Conservation (phyloP, 805 yeast genomes). For the Wickerhamomyces rabaulensis region DNA sequence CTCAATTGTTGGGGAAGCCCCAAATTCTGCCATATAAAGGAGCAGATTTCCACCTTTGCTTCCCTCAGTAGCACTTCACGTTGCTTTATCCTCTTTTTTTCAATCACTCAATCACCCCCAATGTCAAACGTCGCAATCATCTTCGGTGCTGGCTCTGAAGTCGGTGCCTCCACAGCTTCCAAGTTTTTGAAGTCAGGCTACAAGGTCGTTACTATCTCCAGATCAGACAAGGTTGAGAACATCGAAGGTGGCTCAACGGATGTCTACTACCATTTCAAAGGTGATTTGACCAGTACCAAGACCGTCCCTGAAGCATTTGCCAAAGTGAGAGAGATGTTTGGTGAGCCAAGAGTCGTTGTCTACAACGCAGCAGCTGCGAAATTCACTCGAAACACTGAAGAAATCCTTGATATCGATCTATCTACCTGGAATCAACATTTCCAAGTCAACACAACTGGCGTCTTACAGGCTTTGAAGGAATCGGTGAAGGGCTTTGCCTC, state of each 20-base stretch:
- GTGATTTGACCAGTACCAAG: neutral
- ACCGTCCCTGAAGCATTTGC: neutral
- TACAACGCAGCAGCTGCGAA: constrained; percentile 2
- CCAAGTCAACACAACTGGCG: neutral
- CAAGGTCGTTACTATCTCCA: constrained; percentile 6
- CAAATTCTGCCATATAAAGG: too few relatives aligned
- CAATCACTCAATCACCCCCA: too few relatives aligned
- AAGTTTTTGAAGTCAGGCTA: constrained; percentile 1
- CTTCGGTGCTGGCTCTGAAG: constrained; percentile 4
- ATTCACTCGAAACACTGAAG: neutral
- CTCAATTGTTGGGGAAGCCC: too few relatives aligned
- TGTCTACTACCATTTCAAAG: constrained; percentile 1
- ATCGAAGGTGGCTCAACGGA: neutral
- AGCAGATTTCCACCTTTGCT: too few relatives aligned
- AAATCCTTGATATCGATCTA: neutral
- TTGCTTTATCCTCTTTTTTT: too few relatives aligned
- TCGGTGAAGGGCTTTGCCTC: neutral
- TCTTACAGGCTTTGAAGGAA: neutral
- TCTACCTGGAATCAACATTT: neutral
- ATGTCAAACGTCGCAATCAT: neutral
- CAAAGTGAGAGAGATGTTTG: constrained; percentile 2
- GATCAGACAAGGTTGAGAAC: neutral
- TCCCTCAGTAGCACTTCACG: too few relatives aligned
- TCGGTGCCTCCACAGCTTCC: neutral
- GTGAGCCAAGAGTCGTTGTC: constrained; percentile 5